These are phyloP conservation scores for Exophiala spinifera DNA, from an alignment of 2,329 filamentous ascomycete species.

Conservation along the genomic window DNA sequence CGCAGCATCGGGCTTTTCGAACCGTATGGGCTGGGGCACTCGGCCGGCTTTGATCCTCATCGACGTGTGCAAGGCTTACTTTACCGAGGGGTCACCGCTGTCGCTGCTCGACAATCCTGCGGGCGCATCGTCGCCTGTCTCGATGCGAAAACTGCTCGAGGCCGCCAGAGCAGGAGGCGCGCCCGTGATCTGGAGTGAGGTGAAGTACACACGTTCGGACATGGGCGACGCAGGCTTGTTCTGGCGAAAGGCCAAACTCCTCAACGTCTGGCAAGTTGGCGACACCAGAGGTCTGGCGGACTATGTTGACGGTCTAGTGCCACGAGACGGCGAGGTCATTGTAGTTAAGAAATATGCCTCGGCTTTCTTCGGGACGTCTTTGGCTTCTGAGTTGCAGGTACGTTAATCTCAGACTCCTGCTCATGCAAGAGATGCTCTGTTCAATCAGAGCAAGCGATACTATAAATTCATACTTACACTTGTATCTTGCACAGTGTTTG, in stretches of 20 bases:
- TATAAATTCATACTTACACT: conserved; percentile 36
- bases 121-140: conserved; percentile 36
- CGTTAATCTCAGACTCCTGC: conserved; percentile 17
- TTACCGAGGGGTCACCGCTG: conserved; percentile 43
- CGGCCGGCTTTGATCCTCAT: conserved; percentile 45
- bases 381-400: conserved; percentile 40
- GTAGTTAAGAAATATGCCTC: conserved; percentile 46
- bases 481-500: neutral
- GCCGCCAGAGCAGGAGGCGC: conserved; percentile 39
- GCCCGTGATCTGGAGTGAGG: conserved; percentile 46
- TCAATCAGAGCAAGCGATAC: neutral
- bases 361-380: conserved; percentile 47
- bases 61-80: conserved; percentile 50
- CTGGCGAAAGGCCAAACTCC: conserved; percentile 42
- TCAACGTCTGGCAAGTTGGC: conserved; percentile 43
- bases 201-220: conserved; percentile 41
- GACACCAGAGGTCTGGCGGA: conserved; percentile 40
- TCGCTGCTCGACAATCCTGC: conserved; percentile 39
- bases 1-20: conserved; percentile 36
- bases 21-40: conserved; percentile 45
- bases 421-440: no score
- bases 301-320: conserved; percentile 42
- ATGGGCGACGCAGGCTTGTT: conserved; percentile 49
- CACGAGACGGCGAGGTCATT: conserved; percentile 36
- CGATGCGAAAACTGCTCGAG: conserved; percentile 41